phyloP scores from a whole-genome alignment of 1,284 basidiomycete genomes.

The Ustilago bromivora region DNA sequence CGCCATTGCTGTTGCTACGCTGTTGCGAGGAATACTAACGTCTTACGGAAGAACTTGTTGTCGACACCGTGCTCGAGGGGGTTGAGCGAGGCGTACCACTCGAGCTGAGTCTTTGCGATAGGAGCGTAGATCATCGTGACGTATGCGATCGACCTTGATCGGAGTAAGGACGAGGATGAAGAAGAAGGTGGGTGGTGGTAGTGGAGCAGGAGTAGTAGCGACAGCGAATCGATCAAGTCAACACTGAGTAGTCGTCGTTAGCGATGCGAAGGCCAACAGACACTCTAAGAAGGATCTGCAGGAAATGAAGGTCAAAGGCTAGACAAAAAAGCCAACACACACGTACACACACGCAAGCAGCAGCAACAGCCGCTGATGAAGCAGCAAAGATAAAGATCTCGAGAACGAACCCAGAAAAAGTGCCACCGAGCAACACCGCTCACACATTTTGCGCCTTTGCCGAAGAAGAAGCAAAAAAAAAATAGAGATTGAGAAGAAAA shows the following conservation, averaged over 20 bases:
- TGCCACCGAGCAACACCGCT: slow-evolving; percentile 1
- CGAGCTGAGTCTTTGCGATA: slow-evolving; percentile 66
- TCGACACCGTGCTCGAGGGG: slow-evolving; percentile 66
- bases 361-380: slow-evolving; percentile 13
- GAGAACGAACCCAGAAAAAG: slow-evolving; percentile 7
- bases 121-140: slow-evolving; percentile 60
- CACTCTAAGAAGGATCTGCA: slow-evolving; percentile 1
- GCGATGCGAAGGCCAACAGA: neutral
- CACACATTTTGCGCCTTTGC: neutral
- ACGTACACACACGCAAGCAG: neutral
- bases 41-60: slow-evolving; percentile 69
- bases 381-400: slow-evolving; percentile 44
- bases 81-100: slow-evolving; percentile 69
- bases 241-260: neutral
- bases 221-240: neutral
- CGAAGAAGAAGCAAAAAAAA: slow-evolving; percentile 5
- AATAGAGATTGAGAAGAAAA: slow-evolving; percentile 9
- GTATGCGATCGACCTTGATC: slow-evolving; percentile 14
- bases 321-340: neutral
- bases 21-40: slow-evolving; percentile 45
- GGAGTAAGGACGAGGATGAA: neutral
- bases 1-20: neutral
- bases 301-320: neutral
- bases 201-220: slow-evolving; percentile 4
- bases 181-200: slow-evolving; percentile 6